Evolutionary conservation across 1,284 basidiomycete species (phyloP), one percentile per base, ranked within the genome.

Genomic region (Ustilago loliicola): DNA sequence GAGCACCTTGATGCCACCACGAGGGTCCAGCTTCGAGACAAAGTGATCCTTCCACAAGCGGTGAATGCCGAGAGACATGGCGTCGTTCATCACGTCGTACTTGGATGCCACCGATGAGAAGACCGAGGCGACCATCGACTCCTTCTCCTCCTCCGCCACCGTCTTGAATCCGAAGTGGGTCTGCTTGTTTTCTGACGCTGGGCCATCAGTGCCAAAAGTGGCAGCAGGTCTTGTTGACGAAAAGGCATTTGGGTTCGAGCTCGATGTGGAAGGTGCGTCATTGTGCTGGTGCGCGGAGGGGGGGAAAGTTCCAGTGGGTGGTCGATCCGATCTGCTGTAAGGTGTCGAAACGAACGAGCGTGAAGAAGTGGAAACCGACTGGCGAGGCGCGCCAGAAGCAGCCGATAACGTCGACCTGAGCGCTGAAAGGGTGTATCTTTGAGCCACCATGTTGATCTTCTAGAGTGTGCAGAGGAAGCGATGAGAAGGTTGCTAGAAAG

Each of bases 41-140:
- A 94, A 95, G 50, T 92, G 90, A 87, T 98, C 95, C 88, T 99
- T 99, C 97, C 97, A 99, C 30, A 99, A 88, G 52, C 97, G 90
- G 86, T 99, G 97, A 29, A 99, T 93, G 36, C 97, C 97, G 68
- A 98, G 88, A 6, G 96, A 99, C 89, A 96, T 94, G 29, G 95
- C 94, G 86, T 99, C 97, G 89, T 99, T 99, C 96, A 99, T 98
- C 48, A 98, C 87, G 87, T 99, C 96, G 88, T 99, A 99, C 61
- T 91, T 94, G 47, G 94, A 93, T 48, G 97, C 95, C 62, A 99
- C 96, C 5, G 94, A 96, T 81, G 94, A 93, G 88, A 99, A 99
- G 62, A 99, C 96, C 73, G 90, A 90, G 80, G 93, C 94, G 66
- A 99, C 96, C 40, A 91, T 84, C 1, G 86, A 86, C 84, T 90